These are phyloP conservation scores for Trichoderma sp. DNA, from an alignment of 2,329 filamentous ascomycete species.

Conservation along the genomic window DNA sequence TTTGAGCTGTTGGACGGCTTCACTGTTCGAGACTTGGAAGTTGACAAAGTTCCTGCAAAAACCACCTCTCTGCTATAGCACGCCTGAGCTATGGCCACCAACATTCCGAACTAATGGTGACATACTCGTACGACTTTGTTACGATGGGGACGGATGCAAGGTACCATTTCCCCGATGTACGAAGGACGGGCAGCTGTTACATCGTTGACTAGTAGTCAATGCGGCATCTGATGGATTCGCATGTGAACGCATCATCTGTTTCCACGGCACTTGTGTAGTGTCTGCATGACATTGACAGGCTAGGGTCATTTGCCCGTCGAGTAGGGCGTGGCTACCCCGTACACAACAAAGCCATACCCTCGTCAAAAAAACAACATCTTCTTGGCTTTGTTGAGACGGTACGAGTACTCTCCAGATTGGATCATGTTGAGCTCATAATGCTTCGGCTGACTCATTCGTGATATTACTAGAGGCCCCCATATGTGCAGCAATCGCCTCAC, in stretches of 20 bases:
- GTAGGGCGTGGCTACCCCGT: not conserved
- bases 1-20: not conserved
- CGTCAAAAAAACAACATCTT: not conserved
- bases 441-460: not conserved
- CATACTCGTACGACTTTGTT: not conserved
- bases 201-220: not conserved
- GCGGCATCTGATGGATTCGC: not conserved
- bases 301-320: not conserved
- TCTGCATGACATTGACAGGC: not conserved
- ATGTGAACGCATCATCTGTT: not conserved
- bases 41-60: not conserved
- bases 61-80: not conserved
- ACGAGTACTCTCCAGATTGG: not conserved
- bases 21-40: not conserved
- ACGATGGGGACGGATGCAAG: not conserved
- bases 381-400: not conserved
- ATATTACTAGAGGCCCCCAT: not conserved
- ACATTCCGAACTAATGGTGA: not conserved
- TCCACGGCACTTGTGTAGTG: not conserved
- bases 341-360: not conserved
- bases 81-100: constrained; percentile 2
- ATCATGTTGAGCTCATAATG: not conserved
- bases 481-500: constrained; percentile 3
- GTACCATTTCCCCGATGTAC: not conserved
- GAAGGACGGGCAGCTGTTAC: not conserved